A percentile compares a stretch with the other conserved stretches of the same genome.
phyloP scores from a whole-genome alignment of 768 basidiomycete species.

The Russula vinacea region DNA sequence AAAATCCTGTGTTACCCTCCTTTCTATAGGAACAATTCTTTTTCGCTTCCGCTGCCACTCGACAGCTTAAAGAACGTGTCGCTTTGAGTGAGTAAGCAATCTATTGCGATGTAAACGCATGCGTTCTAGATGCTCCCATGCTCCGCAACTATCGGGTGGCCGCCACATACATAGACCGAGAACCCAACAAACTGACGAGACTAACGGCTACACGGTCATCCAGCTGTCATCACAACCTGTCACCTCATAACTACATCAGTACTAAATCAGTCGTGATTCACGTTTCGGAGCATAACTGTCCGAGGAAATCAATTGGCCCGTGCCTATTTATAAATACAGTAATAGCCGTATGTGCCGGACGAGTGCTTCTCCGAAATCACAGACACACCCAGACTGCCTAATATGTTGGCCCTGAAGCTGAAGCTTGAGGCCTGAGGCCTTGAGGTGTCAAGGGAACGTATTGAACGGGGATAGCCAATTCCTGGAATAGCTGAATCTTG shows the following conservation, averaged over 20 bases:
- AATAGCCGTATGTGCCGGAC: conserved; percentile 7
- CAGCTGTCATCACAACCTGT: conserved; percentile 44
- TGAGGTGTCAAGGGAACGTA: too few species aligned
- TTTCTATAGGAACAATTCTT: conserved; percentile 1
- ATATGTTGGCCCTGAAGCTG: neutral
- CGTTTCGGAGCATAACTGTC: neutral
- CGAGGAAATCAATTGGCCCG: neutral
- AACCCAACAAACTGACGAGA: neutral
- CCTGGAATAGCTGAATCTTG: neutral
- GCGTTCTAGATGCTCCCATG: neutral
- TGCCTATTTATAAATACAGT: neutral
- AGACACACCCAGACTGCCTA: neutral
- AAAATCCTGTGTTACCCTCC: conserved; percentile 3
- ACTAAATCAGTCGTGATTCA: neutral
- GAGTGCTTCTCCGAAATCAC: neutral
- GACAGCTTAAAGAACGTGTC: conserved; percentile 2
- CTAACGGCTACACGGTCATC: neutral
- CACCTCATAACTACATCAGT: conserved; percentile 17
- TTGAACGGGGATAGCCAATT: neutral
- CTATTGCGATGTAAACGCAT: conserved; percentile 1
- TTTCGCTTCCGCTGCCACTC: neutral
- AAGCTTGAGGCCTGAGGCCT: too few species aligned
- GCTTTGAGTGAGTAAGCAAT: neutral
- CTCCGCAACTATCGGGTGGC: neutral
- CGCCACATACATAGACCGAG: neutral